phyloP scores from a whole-genome alignment of 2,329 filamentous ascomycete genomes.

The Fusarium sp. region DNA sequence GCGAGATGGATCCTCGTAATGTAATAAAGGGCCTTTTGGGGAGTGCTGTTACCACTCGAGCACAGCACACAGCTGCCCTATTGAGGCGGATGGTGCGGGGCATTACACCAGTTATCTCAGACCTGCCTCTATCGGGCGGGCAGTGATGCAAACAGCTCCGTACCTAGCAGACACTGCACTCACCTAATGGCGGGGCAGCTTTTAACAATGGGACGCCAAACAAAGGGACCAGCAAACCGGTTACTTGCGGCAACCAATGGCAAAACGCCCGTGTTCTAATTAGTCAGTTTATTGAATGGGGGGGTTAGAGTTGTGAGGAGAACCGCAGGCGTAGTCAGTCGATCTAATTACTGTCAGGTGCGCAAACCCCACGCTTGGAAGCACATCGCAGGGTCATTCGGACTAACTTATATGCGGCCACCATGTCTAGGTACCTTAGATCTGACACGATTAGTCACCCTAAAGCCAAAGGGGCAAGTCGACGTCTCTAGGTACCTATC shows the following conservation, averaged over 20 bases:
- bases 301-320: background rate
- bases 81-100: constrained; percentile 61
- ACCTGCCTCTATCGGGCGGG: constrained; percentile 46
- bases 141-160: constrained; percentile 40
- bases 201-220: constrained; percentile 24
- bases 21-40: constrained; percentile 46
- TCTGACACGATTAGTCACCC: constrained; percentile 39
- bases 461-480: constrained; percentile 5
- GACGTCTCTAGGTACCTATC: background rate
- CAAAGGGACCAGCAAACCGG: constrained; percentile 44
- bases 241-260: constrained; percentile 51
- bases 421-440: background rate
- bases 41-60: constrained; percentile 42
- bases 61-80: constrained; percentile 48
- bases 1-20: constrained; percentile 38
- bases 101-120: constrained; percentile 54
- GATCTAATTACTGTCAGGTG: background rate
- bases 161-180: constrained; percentile 9
- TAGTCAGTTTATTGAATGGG: constrained; percentile 39
- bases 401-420: constrained; percentile 21
- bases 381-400: constrained; percentile 12
- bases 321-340: background rate
- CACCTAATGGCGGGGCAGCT: constrained; percentile 49
- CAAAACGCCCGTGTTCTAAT: constrained; percentile 34
- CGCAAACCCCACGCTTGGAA: background rate